Evolutionary conservation across 2,329 filamentous ascomycete genomes (phyloP).

Genomic region (Cladosporium sp.): DNA sequence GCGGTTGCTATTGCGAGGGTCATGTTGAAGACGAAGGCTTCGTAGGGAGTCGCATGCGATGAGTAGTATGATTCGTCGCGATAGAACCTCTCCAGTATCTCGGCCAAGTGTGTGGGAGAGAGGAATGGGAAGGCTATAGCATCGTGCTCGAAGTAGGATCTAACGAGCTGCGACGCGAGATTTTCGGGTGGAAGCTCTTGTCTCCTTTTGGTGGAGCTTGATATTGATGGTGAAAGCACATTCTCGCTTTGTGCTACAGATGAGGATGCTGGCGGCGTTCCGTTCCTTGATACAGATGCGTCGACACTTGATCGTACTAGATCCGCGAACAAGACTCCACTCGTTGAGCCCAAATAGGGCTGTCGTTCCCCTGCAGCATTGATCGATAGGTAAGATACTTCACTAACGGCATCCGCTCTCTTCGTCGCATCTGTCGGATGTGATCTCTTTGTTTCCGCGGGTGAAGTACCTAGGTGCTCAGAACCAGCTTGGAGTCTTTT

Average conservation of each 20-base stretch:
- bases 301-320: constrained; percentile 32
- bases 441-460: constrained; percentile 2
- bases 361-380: constrained; percentile 41
- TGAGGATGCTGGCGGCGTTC: constrained; percentile 1
- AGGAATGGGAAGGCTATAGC: constrained; percentile 43
- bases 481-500: constrained; percentile 9
- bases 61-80: constrained; percentile 23
- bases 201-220: not conserved
- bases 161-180: constrained; percentile 35
- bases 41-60: constrained; percentile 23
- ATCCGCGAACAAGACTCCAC: constrained; percentile 41
- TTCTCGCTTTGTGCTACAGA: too few species aligned
- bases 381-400: constrained; percentile 42
- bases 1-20: constrained; percentile 42
- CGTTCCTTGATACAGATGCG: constrained; percentile 10
- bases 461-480: constrained; percentile 7
- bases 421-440: constrained; percentile 32
- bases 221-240: not conserved
- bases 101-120: constrained; percentile 27
- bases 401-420: constrained; percentile 23
- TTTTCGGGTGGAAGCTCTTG: constrained; percentile 32
- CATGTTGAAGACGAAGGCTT: constrained; percentile 43
- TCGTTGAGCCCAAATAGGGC: constrained; percentile 39
- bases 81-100: constrained; percentile 30
- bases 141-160: constrained; percentile 42